phyloP scores from a whole-genome alignment of 306 rosid genomes.

The Medicago ruthenica region DNA sequence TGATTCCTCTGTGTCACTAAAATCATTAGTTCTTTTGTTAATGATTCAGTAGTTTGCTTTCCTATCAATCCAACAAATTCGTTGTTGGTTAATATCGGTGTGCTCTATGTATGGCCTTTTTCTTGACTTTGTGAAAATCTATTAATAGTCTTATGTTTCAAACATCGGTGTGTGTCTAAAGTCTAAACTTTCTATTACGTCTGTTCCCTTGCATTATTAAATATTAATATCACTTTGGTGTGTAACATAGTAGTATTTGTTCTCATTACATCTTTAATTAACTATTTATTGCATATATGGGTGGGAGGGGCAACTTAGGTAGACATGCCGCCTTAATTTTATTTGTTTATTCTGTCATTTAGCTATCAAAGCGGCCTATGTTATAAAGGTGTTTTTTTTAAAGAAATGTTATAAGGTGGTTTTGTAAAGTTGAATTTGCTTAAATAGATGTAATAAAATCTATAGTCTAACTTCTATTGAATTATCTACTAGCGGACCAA shows the following conservation, averaged over 20 bases:
- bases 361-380: no score
- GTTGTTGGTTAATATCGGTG: slow-evolving; percentile 64
- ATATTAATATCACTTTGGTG: slow-evolving; percentile 42
- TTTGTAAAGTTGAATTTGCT: no score
- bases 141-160: slow-evolving; percentile 50
- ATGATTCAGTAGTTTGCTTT: slow-evolving; percentile 48
- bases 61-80: slow-evolving; percentile 38
- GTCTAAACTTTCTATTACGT: slow-evolving; percentile 52
- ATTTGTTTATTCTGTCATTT: neutral
- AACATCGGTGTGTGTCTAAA: slow-evolving; percentile 45
- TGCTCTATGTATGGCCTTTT: slow-evolving; percentile 31
- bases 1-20: slow-evolving; percentile 60
- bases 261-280: slow-evolving; percentile 15
- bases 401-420: no score
- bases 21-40: slow-evolving; percentile 49
- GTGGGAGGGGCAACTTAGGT: slow-evolving; percentile 34
- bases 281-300: slow-evolving; percentile 40
- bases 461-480: no score
- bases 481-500: no score
- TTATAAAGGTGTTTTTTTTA: no score
- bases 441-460: no score
- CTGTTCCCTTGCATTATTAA: slow-evolving; percentile 44
- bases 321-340: slow-evolving; percentile 23
- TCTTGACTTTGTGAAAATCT: slow-evolving; percentile 50
- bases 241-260: slow-evolving; percentile 39